Base-by-base conservation (phyloP, 192 early-diverging fungal species). In the Ambispora gerdemannii region DNA sequence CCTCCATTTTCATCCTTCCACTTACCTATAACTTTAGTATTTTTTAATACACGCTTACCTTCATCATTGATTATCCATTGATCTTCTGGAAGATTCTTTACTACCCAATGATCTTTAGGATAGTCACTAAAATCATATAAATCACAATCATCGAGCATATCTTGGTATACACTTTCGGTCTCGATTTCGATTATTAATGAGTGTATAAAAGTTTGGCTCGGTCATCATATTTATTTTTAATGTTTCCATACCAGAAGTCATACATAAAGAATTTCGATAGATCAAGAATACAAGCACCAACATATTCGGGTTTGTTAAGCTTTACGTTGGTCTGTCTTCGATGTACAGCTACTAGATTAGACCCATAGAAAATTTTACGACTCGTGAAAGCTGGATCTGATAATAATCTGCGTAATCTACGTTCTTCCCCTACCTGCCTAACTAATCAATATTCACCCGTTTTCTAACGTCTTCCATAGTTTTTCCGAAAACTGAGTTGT, bases 1-100 rank as follows among this genome's bases (percentile, higher is more conserved):
- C 63, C 63, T 64, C 4, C 63, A 64, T 64, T 64, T 47, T 64
- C 63, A 64, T 64, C 63, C 63, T 64, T 64, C 63, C 36, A 64
- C 38, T 64, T 64, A 49, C 36, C 36, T 47, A 64, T 64, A 47
- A 64, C 63, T 64, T 64, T 64, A 49, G 63, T 64, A 64, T 64
- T 64, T 64, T 64, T 64, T 64, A 64, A 64, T 0, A 64, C 63
- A 47, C 36, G 63, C 36, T 64, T 47, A 64, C 63, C 63, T 64
- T 64, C 63, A 64, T n/a, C n/a, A n/a, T 64, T 64, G 27, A 47
- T 64, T 64, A 64, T 64, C 63, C 38, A 64, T 47, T 64, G 38
- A 64, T 64, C 63, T 64, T 64, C 36, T 47, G 36, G 38, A 47
- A 64, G 36, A 64, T 64, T 64, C 24, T 64, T 64, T 64, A 64